Evolutionary conservation across 305 asterid genomes (phyloP), one percentile per base, ranked within the genome.

Genomic region (Salvia sclarea): DNA sequence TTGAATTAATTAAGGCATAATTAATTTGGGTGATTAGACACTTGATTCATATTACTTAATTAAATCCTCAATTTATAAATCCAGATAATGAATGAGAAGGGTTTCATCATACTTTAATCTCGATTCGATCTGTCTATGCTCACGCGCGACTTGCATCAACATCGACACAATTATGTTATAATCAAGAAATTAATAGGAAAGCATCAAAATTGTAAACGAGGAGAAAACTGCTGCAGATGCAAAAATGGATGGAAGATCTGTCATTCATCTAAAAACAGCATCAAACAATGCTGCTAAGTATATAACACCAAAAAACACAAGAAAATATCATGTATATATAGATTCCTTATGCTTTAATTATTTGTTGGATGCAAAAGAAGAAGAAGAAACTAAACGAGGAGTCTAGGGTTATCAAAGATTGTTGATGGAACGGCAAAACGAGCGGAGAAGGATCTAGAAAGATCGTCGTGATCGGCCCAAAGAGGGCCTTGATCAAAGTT

Each of bases 361-460:
- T 40, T 8, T 3, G 1, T 9, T 38, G 3, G n/a, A 38, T 10
- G 0, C 4, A 38, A 2, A 6, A 6, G 0, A 6, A 6, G 0
- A 6, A 0, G 9, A 38, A 5, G 20, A 60, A 56, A 2, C 48
- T 37, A 78, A 41, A 73, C 72, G 55, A 81, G 68, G 35, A 81
- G 76, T 38, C 71, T 75, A 57, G 82, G 79, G 12, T 84, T 74
- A 20, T 76, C 80, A 56, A 82, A 82, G 73, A 85, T 74, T 30
- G 79, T 82, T 1, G 97, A 78, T 2, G 95, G 92, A 41, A 82
- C 83, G 2, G 95, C 92, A 62, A 89, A 91, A 4, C 96, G 86
- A 72, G 96, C 90, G 0, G 98, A 91, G 70, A 91, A 91, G 3
- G 96, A 89, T 58, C 92, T 77, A 14, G 93, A 83, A 13, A 82